phyloP scores from a whole-genome alignment of 2,329 filamentous ascomycete species.

The Endocalyx cinctus region DNA sequence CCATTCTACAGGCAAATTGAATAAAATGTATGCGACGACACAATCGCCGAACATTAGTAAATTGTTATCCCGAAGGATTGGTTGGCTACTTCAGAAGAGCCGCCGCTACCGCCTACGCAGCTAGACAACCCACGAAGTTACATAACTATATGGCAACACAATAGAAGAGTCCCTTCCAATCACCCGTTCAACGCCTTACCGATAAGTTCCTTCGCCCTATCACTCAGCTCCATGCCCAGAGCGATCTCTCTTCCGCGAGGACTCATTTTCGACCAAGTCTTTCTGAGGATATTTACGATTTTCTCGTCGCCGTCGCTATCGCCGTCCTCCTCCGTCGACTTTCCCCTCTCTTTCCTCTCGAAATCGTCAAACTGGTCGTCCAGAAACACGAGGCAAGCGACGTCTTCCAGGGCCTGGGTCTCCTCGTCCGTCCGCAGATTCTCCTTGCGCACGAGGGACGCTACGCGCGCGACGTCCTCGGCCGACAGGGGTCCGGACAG shows the following conservation, averaged over 20 bases:
- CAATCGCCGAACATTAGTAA: too few relatives aligned
- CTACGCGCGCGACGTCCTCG: conserved; percentile 58
- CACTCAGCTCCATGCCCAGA: conserved; percentile 60
- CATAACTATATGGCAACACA: too few relatives aligned
- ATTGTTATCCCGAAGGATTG: too few relatives aligned
- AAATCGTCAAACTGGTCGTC: conserved; percentile 84
- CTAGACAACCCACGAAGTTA: too few relatives aligned
- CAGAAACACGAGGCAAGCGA: conserved; percentile 81
- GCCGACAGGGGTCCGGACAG: conserved; percentile 34
- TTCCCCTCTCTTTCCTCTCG: too few relatives aligned
- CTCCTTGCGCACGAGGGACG: conserved; percentile 74
- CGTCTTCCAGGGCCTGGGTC: conserved; percentile 75
- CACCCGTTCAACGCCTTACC: conserved; percentile 55
- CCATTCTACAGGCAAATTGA: too few relatives aligned
- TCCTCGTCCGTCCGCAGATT: conserved; percentile 60
- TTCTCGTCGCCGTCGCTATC: conserved; percentile 84
- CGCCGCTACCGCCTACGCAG: too few relatives aligned
- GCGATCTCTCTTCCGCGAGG: conserved; percentile 58
- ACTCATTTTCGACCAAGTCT: conserved; percentile 76
- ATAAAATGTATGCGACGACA: too few relatives aligned
- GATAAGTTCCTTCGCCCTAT: conserved; percentile 57
- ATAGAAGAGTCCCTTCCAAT: too few relatives aligned
- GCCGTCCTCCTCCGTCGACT: conserved; percentile 47
- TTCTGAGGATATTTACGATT: conserved; percentile 63
- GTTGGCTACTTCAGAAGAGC: too few relatives aligned